Percentiles rank a stretch among this genome's conserved stretches.
Conservation (phyloP, 192 early-diverging fungal genomes). For the Coemansia sp. region DNA sequence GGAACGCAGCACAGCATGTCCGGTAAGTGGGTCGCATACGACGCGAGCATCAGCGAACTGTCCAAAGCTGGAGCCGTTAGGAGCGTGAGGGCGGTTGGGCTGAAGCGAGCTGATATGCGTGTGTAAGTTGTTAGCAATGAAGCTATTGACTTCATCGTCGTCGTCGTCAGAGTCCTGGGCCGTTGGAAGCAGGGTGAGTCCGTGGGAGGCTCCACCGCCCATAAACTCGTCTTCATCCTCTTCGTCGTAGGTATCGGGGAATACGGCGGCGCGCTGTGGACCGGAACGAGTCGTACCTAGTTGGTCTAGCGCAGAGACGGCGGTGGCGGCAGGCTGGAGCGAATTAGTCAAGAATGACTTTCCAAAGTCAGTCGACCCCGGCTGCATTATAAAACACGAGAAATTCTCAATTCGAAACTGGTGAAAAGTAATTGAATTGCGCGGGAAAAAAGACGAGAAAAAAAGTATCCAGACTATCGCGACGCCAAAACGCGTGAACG, state of each 20-base stretch:
- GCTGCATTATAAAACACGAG: neutral
- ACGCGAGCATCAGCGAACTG: constrained; percentile 22
- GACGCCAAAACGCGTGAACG: too few relatives aligned
- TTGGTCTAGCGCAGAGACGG: neutral
- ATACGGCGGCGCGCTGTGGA: neutral
- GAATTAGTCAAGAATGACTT: neutral
- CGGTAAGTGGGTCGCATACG: constrained; percentile 14
- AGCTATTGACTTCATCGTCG: neutral
- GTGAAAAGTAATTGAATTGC: neutral
- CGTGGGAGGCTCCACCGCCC: neutral
- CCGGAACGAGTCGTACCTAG: neutral
- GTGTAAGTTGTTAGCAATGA: constrained; percentile 4
- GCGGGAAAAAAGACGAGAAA: neutral
- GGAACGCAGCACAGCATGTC: constrained; percentile 11
- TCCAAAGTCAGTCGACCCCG: neutral
- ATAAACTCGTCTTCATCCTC: neutral
- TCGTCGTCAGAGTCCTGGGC: constrained; percentile 23
- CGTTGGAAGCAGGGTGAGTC: constrained; percentile 19
- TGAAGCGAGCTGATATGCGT: neutral
- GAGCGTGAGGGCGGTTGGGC: neutral
- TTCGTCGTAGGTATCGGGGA: constrained; percentile 1
- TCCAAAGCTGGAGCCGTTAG: constrained; percentile 15
- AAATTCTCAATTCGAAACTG: neutral
- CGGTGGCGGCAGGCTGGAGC: neutral
- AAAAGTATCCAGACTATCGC: neutral